Base-by-base conservation (phyloP, 805 yeast species). In the Debaryomyces prosopidis region DNA sequence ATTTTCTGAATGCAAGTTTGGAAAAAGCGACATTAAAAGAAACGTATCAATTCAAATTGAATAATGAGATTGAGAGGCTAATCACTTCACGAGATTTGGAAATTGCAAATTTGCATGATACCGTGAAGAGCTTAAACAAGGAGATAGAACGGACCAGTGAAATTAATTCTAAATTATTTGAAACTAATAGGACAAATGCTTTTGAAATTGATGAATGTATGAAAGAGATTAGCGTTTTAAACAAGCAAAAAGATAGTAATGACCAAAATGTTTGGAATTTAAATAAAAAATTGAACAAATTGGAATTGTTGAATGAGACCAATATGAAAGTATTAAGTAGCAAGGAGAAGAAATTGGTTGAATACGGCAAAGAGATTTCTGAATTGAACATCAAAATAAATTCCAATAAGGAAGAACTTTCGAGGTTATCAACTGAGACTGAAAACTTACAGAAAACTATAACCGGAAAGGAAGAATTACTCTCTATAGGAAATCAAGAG, bases 1-100 rank as follows among this genome's bases (percentile, higher is more conserved):
- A 5, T 30, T 12, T 30, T 6, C 2, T 2, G 16, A 30, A 30
- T 9, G 8, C 35, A 5, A 4, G 12, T 15, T 14, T 4, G 3
- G 48, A 48, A 26, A 39, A 36, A 8, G 45, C 43, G 7, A 16
- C 42, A n/a, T 15, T 49, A 17, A 46, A 49, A 32, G 44, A 48
- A 30, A 53, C 59, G 17, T 53, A 54, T 34, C 57, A 59, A 15
- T 57, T 55, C 51, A 59, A 60, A 39, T 53, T 64, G 46, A 63
- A 59, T 44, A 32, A 46, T 28, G 58, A 60, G 33, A 45, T 64
- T 38, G 66, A 65, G 33, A 48, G 43, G 26, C 36, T 57, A 33
- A 48, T 54, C 5, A 59, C 57, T 7, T 53, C 49, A 16, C 59
- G 59, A 42, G 68, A 64, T 46, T 45, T 44, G 18, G 54, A 52